phyloP scores from a whole-genome alignment of 73 alveolate genomes.

The Paramecium sonneborni region DNA sequence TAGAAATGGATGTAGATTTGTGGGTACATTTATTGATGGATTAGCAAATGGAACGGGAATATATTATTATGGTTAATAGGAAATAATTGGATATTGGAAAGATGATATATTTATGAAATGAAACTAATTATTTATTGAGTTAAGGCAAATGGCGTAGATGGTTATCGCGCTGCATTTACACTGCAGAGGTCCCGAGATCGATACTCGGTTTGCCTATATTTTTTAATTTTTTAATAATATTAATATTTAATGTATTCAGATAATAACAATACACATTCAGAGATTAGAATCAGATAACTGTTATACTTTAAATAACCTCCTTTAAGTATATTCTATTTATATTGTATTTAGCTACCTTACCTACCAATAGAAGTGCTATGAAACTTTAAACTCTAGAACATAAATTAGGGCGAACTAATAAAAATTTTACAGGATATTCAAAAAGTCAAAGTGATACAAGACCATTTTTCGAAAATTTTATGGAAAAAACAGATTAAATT shows the following conservation, averaged over 20 bases:
- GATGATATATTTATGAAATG: not conserved
- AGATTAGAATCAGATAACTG: slow-evolving; percentile 56
- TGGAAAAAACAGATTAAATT: not conserved
- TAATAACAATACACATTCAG: slow-evolving; percentile 1
- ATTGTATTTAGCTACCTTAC: not conserved
- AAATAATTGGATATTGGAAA: not conserved
- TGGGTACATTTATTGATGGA: not conserved
- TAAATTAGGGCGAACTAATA: slow-evolving; percentile 19
- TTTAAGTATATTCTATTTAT: not conserved
- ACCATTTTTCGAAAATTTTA: slow-evolving; percentile 47
- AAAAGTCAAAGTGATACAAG: slow-evolving; percentile 23
- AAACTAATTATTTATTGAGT: not conserved
- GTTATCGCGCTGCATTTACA: slow-evolving; percentile 71
- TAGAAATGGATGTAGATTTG: not conserved
- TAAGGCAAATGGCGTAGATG: slow-evolving; percentile 71
- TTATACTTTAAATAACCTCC: not conserved
- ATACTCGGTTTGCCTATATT: slow-evolving; percentile 68
- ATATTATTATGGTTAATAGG: not conserved
- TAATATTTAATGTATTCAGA: not conserved
- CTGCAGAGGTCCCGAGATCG: slow-evolving; percentile 73
- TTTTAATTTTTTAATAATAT: slow-evolving; percentile 24
- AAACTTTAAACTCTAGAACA: slow-evolving; percentile 16
- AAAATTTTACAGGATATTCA: slow-evolving; percentile 7
- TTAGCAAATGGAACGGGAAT: not conserved
- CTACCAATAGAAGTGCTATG: not conserved